Evolutionary conservation across 805 yeast species (phyloP).

Genomic region (Kuraishia molischiana): DNA sequence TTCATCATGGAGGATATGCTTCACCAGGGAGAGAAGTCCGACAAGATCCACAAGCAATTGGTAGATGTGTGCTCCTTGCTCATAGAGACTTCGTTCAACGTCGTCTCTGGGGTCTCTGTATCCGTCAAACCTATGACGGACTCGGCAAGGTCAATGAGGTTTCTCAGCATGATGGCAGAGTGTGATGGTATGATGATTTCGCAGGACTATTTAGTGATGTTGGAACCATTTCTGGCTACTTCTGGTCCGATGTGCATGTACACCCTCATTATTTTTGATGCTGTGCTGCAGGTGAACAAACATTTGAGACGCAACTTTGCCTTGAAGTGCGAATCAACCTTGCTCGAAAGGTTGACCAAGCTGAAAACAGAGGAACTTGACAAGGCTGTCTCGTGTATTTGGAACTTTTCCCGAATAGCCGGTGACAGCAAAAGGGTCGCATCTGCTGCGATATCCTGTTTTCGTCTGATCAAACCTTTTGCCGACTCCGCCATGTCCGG

Average conservation of each 20-base stretch:
- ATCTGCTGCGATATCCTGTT: slow-evolving; percentile 55
- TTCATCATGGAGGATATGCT: slow-evolving; percentile 37
- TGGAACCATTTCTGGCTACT: slow-evolving; percentile 50
- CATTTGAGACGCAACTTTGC: slow-evolving; percentile 43
- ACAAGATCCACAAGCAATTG: slow-evolving; percentile 7
- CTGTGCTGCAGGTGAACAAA: slow-evolving; percentile 31
- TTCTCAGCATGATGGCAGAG: slow-evolving; percentile 48
- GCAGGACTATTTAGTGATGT: slow-evolving; percentile 55
- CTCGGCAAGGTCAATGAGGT: slow-evolving; percentile 29
- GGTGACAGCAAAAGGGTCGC: slow-evolving; percentile 39
- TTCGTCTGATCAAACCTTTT: slow-evolving; percentile 39
- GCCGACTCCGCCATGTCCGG: slow-evolving; percentile 18
- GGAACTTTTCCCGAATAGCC: slow-evolving; percentile 41
- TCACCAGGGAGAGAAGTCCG: slow-evolving; percentile 14
- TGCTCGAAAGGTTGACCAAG: slow-evolving; percentile 51
- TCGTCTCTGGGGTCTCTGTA: slow-evolving; percentile 23
- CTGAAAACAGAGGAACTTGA: slow-evolving; percentile 50
- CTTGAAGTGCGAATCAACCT: slow-evolving; percentile 34
- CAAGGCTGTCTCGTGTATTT: slow-evolving; percentile 66
- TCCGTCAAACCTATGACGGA: slow-evolving; percentile 13
- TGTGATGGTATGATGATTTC: slow-evolving; percentile 42
- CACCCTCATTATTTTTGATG: slow-evolving; percentile 44
- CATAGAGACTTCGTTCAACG: slow-evolving; percentile 25
- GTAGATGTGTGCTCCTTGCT: slow-evolving; percentile 15
- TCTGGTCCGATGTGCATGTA: slow-evolving; percentile 31